Base-by-base conservation (phyloP, 2,329 filamentous ascomycete species). In the Fusarium sp. region DNA sequence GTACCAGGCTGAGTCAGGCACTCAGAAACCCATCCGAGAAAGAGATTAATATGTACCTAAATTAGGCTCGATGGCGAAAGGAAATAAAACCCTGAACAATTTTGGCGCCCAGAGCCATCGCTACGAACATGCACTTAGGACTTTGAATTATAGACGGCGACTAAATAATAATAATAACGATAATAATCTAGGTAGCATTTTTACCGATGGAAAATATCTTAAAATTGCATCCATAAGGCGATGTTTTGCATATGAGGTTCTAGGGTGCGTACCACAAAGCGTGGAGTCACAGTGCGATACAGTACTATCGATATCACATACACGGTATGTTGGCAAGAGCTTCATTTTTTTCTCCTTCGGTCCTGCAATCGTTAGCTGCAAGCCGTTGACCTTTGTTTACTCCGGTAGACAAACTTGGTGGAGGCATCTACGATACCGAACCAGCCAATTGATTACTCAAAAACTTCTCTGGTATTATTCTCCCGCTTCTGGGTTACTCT, bases 311-410 rank as follows among this genome's bases (percentile, higher is more conserved):
- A 11, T 33, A 3, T 0, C 6, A 9, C 15, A 7, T 17, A 6
- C 31, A 58, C 51, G 5, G 36, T 57, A 6, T 5, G 1, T 3
- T 18, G 33, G 45, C 44, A 28, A 14, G 18, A 63, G 46, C 52
- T 63, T 42, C 52, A 55, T 49, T 62, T 44, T 62, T 58, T 52
- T 45, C 34, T 49, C 43, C 48, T 18, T 36, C 8, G 34, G 15
- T 7, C 9, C 10, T 17, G 5, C 8, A 15, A 36, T 36, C 33
- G 33, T 15, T 17, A 15, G 33, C n/a, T 17, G 31, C 20, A 20
- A 50, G 20, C 22, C 22, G 33, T 28, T 22, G 33, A 7, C 6
- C 18, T 17, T 18, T 36, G 6, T 38, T 11, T 14, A 22, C 44
- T 38, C 11, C 17, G 20, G 22, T 6, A 26, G 10, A 10, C 48